Percentiles rank a stretch among this genome's conserved stretches.
Evolutionary conservation across 305 asterid species (phyloP).

Genomic region (Ajuga reptans): DNA sequence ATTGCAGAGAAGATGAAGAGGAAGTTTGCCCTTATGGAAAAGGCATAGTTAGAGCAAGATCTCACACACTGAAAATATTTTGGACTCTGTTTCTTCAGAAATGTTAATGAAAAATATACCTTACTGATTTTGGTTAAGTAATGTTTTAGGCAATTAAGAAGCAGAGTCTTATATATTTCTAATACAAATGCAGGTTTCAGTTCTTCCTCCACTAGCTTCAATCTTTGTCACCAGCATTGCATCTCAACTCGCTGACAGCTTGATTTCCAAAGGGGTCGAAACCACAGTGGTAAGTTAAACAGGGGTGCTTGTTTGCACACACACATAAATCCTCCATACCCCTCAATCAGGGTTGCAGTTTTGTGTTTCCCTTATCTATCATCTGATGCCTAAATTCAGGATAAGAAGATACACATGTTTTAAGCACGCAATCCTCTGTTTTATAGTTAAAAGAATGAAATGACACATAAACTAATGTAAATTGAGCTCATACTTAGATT

Average conservation of each 20-base stretch:
- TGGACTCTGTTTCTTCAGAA: background rate
- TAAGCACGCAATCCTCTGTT: background rate
- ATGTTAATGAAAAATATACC: background rate
- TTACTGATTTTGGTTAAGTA: background rate
- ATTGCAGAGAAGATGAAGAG: background rate
- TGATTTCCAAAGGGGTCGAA: slow-evolving; percentile 80
- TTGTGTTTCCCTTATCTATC: background rate
- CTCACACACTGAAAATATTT: background rate
- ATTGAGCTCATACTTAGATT: background rate
- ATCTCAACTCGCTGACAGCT: slow-evolving; percentile 81
- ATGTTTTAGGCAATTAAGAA: background rate
- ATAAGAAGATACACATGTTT: background rate
- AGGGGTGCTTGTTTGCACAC: background rate
- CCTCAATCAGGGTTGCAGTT: no score
- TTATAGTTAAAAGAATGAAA: background rate
- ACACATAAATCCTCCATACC: no score
- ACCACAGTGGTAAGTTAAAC: slow-evolving; percentile 56
- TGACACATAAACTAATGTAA: background rate
- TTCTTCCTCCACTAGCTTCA: slow-evolving; percentile 96
- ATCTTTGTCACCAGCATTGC: slow-evolving; percentile 78
- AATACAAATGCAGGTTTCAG: slow-evolving; percentile 61
- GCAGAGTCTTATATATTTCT: background rate
- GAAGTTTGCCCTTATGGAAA: background rate
- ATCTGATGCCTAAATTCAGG: background rate
- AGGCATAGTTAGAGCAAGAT: background rate